Base-by-base conservation (phyloP, 768 basidiomycete species). In the Suillus cothurnatus region DNA sequence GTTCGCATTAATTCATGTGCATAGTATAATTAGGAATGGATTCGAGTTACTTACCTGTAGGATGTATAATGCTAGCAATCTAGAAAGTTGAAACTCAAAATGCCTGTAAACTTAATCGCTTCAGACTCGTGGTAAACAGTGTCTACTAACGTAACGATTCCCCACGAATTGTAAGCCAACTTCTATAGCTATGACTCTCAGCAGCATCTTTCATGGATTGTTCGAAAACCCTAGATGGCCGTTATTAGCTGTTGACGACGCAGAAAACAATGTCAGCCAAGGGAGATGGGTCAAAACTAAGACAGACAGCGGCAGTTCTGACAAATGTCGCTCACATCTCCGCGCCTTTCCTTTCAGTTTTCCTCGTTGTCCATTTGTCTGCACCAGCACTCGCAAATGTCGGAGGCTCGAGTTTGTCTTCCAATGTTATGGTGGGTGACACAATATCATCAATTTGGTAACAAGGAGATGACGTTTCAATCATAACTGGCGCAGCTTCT, bases 291-390 rank as follows among this genome's bases (percentile, higher is more conserved):
- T 59, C 58, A 41, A 59, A 28, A 63, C 39, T 6, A 41, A 41
- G 39, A 28, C 58, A 65, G 49, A 39, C 70, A 31, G 60, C 72
- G 34, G 63, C 81, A 2, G 65, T 74, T 23, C 73, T 94, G 45
- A 90, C 86, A 8, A 84, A 76, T 45, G 72, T 89, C 15, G 80
- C 89, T 0, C 92, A 94, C 77, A 82, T 81, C 8, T 87, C 91
- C 0, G 82, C 91, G 3, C 89, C 94, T 9, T 91, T 95, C 71
- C 88, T 95, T 45, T 80, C 86, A 12, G 87, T 87, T 0, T 95
- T 95, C 71, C 78, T 94, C 11, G 1, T 76, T 0, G 83, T 95
- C n/a, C 94, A 96, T 71, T 80, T 96, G 15, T 82, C 88, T 1
- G 90, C 93, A 2, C 94, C 94, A 3, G 77, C 84, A 2, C 75